A percentile compares a stretch with the other conserved stretches of the same genome.
phyloP scores from a whole-genome alignment of 306 rosid species.

The Acacia acuminata region DNA sequence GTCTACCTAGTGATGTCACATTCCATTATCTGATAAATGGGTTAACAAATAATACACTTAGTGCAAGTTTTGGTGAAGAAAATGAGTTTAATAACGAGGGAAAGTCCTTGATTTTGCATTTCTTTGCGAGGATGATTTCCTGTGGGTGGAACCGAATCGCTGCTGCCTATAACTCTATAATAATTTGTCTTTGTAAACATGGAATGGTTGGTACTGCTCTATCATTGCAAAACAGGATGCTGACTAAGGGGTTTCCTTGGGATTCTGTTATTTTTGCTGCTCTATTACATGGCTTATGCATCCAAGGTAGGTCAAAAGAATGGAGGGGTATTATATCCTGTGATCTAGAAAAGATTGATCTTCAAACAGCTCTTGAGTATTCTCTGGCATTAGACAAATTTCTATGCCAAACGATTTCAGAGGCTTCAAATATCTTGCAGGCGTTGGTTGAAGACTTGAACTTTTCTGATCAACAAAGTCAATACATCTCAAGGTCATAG shows the following conservation, averaged over 20 bases:
- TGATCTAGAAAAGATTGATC: constrained; percentile 46
- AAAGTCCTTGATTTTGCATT: constrained; percentile 53
- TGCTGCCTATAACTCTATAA: constrained; percentile 72
- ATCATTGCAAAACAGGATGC: constrained; percentile 57
- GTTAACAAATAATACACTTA: constrained; percentile 43
- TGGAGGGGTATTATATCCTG: constrained; percentile 60
- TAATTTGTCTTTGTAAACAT: constrained; percentile 66
- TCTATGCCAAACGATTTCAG: constrained; percentile 55
- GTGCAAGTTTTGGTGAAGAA: constrained; percentile 24
- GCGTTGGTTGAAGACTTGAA: constrained; percentile 49
- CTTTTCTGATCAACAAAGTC: constrained; percentile 35
- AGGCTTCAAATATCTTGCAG: constrained; percentile 64
- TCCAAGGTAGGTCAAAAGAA: constrained; percentile 62
- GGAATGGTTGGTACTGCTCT: constrained; percentile 72
- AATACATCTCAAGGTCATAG: constrained; percentile 32
- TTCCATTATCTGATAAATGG: constrained; percentile 78
- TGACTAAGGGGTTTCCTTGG: constrained; percentile 46
- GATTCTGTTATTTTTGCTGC: constrained; percentile 65
- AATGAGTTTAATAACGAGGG: constrained; percentile 30
- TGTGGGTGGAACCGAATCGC: constrained; percentile 59
- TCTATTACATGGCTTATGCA: constrained; percentile 69
- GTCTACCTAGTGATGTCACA: constrained; percentile 69
- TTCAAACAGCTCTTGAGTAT: constrained; percentile 61
- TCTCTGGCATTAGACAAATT: constrained; percentile 58
- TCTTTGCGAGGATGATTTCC: constrained; percentile 58